These are phyloP conservation scores for Saccharomyces paradoxus DNA, from an alignment of 805 yeast species.

Conservation along the genomic window DNA sequence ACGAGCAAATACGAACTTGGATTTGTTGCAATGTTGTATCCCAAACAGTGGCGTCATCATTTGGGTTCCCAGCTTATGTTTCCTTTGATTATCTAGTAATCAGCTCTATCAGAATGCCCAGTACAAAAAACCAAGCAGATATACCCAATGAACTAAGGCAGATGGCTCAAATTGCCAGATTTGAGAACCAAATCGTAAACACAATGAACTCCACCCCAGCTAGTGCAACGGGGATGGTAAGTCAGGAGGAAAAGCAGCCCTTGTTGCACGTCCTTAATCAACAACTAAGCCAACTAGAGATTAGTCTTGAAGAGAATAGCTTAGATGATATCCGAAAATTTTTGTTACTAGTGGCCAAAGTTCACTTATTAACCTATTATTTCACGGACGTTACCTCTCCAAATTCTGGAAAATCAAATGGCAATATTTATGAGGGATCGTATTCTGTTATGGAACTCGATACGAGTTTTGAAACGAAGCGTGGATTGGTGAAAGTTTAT, in stretches of 20 bases:
- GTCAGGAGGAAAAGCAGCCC: slow-evolving; percentile 65
- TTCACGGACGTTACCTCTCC: slow-evolving; percentile 45
- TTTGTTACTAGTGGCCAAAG: slow-evolving; percentile 61
- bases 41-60: slow-evolving; percentile 82
- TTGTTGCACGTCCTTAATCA: slow-evolving; percentile 59
- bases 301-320: slow-evolving; percentile 35
- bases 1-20: slow-evolving; percentile 88
- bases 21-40: slow-evolving; percentile 84
- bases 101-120: slow-evolving; percentile 14
- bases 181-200: slow-evolving; percentile 77
- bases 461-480: slow-evolving; percentile 49
- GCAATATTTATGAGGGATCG: not conserved
- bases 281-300: slow-evolving; percentile 71
- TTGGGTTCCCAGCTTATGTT: slow-evolving; percentile 91
- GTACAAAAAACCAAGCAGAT: slow-evolving; percentile 17
- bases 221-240: slow-evolving; percentile 59
- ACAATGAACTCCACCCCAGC: slow-evolving; percentile 64
- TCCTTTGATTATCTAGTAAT: slow-evolving; percentile 68
- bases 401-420: not conserved
- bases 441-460: slow-evolving; percentile 15
- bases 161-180: slow-evolving; percentile 74
- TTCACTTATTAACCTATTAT: slow-evolving; percentile 76
- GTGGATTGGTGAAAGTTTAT: slow-evolving; percentile 69
- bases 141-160: slow-evolving; percentile 58
- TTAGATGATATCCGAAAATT: slow-evolving; percentile 65